Conservation (phyloP, 495 filamentous ascomycete species). For the Stereocaulon alpinum region DNA sequence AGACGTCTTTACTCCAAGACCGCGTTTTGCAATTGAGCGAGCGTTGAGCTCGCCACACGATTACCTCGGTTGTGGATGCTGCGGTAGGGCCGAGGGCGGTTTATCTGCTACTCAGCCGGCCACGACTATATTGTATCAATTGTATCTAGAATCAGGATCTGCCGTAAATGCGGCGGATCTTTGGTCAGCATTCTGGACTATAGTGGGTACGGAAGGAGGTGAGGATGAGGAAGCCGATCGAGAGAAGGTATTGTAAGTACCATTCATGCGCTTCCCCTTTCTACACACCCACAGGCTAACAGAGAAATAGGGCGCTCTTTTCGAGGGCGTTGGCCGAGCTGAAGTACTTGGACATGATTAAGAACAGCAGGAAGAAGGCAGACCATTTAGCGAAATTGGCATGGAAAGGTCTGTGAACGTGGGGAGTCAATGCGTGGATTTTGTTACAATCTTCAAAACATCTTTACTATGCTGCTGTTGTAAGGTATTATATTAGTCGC, state of each 20-base stretch:
- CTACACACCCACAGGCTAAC: neutral
- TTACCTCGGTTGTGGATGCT: constrained; percentile 71
- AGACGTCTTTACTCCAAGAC: constrained; percentile 72
- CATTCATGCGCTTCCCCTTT: neutral
- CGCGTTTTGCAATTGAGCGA: constrained; percentile 68
- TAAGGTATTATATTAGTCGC: neutral
- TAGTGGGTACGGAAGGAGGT: constrained; percentile 55
- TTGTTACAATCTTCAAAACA: neutral
- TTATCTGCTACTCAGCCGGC: constrained; percentile 59
- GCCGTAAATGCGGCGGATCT: constrained; percentile 83
- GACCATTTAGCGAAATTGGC: constrained; percentile 80
- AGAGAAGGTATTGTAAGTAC: constrained; percentile 34
- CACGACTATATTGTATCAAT: constrained; percentile 74
- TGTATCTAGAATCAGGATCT: constrained; percentile 82
- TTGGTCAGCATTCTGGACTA: constrained; percentile 75
- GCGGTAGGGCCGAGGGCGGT: constrained; percentile 34
- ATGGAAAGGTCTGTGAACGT: constrained; percentile 53
- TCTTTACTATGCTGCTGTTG: neutral
- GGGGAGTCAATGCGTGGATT: neutral
- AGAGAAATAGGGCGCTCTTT: constrained; percentile 56
- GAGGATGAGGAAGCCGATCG: constrained; percentile 34
- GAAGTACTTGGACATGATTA: constrained; percentile 74
- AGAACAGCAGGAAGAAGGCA: constrained; percentile 77
- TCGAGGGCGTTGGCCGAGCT: constrained; percentile 77
- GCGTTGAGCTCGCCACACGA: constrained; percentile 73